Conservation (phyloP, 805 yeast species). For the Diddensiella santjacobensis region DNA sequence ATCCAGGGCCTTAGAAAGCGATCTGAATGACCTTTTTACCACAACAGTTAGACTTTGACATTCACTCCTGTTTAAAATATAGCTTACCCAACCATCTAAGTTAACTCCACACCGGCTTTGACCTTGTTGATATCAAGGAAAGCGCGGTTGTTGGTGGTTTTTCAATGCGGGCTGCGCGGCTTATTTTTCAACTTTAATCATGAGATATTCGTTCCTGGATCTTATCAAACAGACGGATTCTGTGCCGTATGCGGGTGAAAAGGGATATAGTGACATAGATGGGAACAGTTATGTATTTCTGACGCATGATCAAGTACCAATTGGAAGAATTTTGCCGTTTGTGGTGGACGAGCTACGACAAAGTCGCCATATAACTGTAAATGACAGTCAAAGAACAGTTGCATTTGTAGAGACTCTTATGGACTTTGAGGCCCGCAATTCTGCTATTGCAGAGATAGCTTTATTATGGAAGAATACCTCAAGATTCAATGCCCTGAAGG, state of each 20-base stretch:
- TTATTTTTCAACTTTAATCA: too few relatives aligned
- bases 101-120: too few relatives aligned
- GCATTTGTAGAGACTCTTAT: constrained; percentile 32
- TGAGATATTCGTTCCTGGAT: constrained; percentile 7
- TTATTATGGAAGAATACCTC: constrained; percentile 23
- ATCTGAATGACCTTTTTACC: constrained; percentile 7
- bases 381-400: constrained; percentile 27
- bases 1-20: constrained; percentile 15
- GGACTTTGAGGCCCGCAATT: constrained; percentile 41
- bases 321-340: constrained; percentile 28
- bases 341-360: constrained; percentile 23
- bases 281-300: constrained; percentile 22
- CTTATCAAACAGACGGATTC: constrained; percentile 8
- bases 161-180: too few relatives aligned
- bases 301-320: constrained; percentile 25
- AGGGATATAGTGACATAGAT: not conserved
- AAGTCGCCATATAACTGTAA: constrained; percentile 25
- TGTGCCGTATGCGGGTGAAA: constrained; percentile 4
- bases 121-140: too few relatives aligned
- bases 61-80: not conserved
- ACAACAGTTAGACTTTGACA: not conserved
- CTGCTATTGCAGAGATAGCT: constrained; percentile 30
- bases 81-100: constrained; percentile 5
- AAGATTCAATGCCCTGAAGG: constrained; percentile 30
- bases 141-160: too few relatives aligned